Percentiles rank a stretch among this genome's conserved stretches.
phyloP scores from a whole-genome alignment of 371 early-diverging fungal species.

The Amoeboaphelidium protococcarum region DNA sequence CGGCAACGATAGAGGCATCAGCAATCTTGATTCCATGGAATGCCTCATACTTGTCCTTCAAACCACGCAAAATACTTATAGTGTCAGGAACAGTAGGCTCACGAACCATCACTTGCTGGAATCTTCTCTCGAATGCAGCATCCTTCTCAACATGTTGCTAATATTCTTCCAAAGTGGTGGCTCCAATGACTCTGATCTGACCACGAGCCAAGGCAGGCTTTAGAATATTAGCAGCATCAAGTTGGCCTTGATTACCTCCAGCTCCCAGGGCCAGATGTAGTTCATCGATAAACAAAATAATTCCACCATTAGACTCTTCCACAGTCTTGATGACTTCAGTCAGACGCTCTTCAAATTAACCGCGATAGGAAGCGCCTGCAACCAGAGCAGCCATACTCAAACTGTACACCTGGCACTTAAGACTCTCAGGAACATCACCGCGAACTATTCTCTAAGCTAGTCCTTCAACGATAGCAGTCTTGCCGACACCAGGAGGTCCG shows the following conservation, averaged over 20 bases:
- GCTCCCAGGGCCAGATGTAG: slow-evolving; percentile 63
- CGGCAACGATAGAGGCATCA: slow-evolving; percentile 45
- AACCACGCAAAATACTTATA: slow-evolving; percentile 54
- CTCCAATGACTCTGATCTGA: slow-evolving; percentile 53
- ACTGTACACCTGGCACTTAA: slow-evolving; percentile 61
- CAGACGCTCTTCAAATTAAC: slow-evolving; percentile 96
- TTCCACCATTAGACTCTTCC: slow-evolving; percentile 53
- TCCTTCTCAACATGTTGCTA: slow-evolving; percentile 65
- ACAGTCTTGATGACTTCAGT: slow-evolving; percentile 92
- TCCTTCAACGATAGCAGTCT: slow-evolving; percentile 86
- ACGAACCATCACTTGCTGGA: slow-evolving; percentile 32
- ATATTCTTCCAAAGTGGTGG: slow-evolving; percentile 63
- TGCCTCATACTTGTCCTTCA: slow-evolving; percentile 40
- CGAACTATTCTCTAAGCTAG: slow-evolving; percentile 87
- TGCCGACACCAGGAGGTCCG: slow-evolving; percentile 78
- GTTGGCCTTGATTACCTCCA: slow-evolving; percentile 9
- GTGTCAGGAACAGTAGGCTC: slow-evolving; percentile 57
- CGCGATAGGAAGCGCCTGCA: slow-evolving; percentile 71
- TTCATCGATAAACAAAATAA: slow-evolving; percentile 97
- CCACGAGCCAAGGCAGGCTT: slow-evolving; percentile 64
- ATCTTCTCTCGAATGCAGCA: slow-evolving; percentile 60
- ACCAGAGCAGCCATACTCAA: slow-evolving; percentile 90
- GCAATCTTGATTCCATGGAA: slow-evolving; percentile 49
- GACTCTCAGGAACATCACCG: slow-evolving; percentile 67
- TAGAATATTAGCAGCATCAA: slow-evolving; percentile 74